Evolutionary conservation across 2,329 filamentous ascomycete species (phyloP).

Genomic region (Diplodia scrobiculata): DNA sequence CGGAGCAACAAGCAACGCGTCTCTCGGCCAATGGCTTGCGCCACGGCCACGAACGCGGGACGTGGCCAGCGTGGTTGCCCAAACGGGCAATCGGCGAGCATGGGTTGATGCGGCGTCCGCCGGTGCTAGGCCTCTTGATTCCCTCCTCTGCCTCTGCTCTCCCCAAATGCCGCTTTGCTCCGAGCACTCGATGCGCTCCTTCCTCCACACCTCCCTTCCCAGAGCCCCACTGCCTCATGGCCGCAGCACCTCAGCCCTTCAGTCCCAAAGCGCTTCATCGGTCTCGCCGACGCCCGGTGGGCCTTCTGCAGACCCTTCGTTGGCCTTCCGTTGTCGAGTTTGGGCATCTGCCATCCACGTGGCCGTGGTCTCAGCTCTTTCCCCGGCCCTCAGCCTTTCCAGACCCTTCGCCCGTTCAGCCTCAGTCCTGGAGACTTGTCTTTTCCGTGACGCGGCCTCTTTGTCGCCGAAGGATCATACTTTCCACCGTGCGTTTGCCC

Average conservation of each 20-base stretch:
- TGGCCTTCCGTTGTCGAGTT: background rate
- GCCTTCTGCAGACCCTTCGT: background rate
- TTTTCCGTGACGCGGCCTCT: background rate
- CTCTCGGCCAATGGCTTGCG: background rate
- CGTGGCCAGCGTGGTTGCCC: background rate
- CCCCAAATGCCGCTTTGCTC: background rate
- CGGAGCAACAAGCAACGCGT: background rate
- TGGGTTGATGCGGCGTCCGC: background rate
- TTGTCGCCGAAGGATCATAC: background rate
- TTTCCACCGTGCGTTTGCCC: background rate
- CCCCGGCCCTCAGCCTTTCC: background rate
- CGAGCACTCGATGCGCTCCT: background rate
- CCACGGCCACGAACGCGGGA: background rate
- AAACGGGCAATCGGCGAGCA: background rate
- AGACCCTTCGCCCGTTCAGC: background rate
- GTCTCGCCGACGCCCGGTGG: conserved; percentile 18
- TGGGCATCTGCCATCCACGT: background rate
- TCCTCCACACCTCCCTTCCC: background rate
- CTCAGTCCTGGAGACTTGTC: background rate
- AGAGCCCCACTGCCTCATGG: conserved; percentile 9
- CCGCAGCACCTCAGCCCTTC: conserved; percentile 8
- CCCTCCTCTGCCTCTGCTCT: too few relatives aligned
- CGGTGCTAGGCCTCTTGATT: background rate
- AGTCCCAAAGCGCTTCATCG: background rate
- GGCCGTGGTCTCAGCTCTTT: background rate